phyloP scores from a whole-genome alignment of 768 basidiomycete genomes.

The Pisolithus orientalis region DNA sequence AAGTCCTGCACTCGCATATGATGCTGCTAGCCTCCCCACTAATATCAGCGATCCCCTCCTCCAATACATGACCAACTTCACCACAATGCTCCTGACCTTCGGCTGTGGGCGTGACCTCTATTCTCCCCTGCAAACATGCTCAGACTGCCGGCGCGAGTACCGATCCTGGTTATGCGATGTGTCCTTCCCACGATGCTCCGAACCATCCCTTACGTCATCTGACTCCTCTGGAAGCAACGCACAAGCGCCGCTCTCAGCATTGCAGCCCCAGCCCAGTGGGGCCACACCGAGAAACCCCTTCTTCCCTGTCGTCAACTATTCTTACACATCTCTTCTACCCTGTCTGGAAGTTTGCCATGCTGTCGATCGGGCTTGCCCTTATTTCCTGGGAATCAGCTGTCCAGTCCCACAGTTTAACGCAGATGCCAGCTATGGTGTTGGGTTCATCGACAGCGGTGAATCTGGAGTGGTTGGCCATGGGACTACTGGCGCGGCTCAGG shows the following conservation, averaged over 20 bases:
- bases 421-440: slow-evolving; percentile 65
- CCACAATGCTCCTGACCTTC: slow-evolving; percentile 60
- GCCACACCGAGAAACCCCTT: slow-evolving; percentile 37
- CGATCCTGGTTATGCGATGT: slow-evolving; percentile 72
- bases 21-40: slow-evolving; percentile 44
- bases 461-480: slow-evolving; percentile 45
- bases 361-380: slow-evolving; percentile 72
- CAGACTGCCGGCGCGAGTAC: slow-evolving; percentile 69
- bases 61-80: slow-evolving; percentile 66
- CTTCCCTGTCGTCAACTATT: slow-evolving; percentile 37
- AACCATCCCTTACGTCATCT: slow-evolving; percentile 35
- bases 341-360: slow-evolving; percentile 75
- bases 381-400: slow-evolving; percentile 64
- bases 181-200: slow-evolving; percentile 70
- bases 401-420: slow-evolving; percentile 60
- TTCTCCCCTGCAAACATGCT: slow-evolving; percentile 71
- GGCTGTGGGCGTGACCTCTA: slow-evolving; percentile 78
- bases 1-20: slow-evolving; percentile 36
- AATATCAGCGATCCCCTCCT: slow-evolving; percentile 46
- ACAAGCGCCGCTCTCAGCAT: slow-evolving; percentile 43
- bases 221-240: slow-evolving; percentile 15
- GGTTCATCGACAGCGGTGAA: slow-evolving; percentile 55
- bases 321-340: slow-evolving; percentile 64
- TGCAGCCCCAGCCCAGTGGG: slow-evolving; percentile 38
- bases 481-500: slow-evolving; percentile 48